Evolutionary conservation across 192 early-diverging fungal species (phyloP), one percentile per base, ranked within the genome.

Genomic region (Diversispora eburnea): DNA sequence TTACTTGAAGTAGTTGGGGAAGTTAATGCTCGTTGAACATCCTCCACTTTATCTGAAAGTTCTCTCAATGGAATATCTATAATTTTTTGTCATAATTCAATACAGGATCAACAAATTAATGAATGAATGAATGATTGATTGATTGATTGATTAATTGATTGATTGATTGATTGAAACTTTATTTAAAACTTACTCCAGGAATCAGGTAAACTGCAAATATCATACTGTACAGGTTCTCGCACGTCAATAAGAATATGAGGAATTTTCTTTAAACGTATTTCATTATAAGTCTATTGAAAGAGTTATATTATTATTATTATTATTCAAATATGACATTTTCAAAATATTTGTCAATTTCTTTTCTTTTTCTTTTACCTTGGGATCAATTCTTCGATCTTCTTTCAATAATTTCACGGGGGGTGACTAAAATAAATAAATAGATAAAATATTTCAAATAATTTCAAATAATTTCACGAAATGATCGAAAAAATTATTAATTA

Each of bases 191-290:
- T 86, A 81, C 91, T 89, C 0, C 91, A 45, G 0, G 92, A 86
- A 43, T 84, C 77, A 4, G 89, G 88, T 41, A 99, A 78, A 5
- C 79, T 72, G 70, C 94, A 94, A 57, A 98, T 97, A 33, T 90
- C 85, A 81, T 87, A 96, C 76, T 97, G 90, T 7, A 91, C 83
- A 49, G 78, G 81, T n/a, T 92, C 90, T 70, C 97, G 91, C 3
- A 97, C 94, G 79, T 99, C 97, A 51, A 99, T 77, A 45, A 99
- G 77, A 15, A 98, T 46, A 76, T 94, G 91, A 3, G 87, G 80
- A n/a, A 39, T 62, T 0, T 76, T 63, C 10, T 63, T 20, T 5
- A 78, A 67, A 5, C 68, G 25, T n/a, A 90, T 41, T 5, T 61
- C 15, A n/a, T 76, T 74, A 73, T 93, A 94, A 17, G 77, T 78